Evolutionary conservation across 768 basidiomycete species (phyloP), one percentile per base, ranked within the genome.

Genomic region (Suillus alpinus): DNA sequence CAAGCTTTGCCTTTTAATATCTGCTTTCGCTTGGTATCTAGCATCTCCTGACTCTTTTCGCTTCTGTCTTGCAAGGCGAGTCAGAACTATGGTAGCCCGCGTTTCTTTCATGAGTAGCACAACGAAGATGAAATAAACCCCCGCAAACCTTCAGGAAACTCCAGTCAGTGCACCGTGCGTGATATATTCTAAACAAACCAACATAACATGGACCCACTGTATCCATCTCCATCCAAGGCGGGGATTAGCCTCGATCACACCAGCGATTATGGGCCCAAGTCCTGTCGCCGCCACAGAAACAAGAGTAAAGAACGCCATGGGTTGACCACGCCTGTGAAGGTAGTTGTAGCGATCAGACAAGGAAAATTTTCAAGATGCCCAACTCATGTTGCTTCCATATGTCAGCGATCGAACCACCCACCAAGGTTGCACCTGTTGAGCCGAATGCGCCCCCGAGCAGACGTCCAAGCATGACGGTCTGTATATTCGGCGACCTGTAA

Each of bases 221-320:
- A 93, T 88, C 88, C 89, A 91, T 20, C 88, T 77, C 88, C 90
- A 91, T 65, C 77, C 77, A 4, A 91, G 70, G 31, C 73, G 74
- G 0, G 76, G 73, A 61, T 83, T 82, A 63, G 81, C 77, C 64
- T 89, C 86, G 36, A 88, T 77, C 83, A 84, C 87, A 26, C 85
- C 86, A 32, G 83, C 81, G 6, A 79, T 71, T 0, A 87, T 69
- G 1, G 88, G 84, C 5, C 86, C 89, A 2, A 90, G 43, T 0
- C 84, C 87, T 1, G 83, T 84, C 0, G 82, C 85, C 2, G 78
- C 80, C 13, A 91, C 70, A 0, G 85, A 86, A 4, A 77, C 75
- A 9, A 85, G 63, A 0, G 87, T 76, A 69, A 91, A 94, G 1
- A 88, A 66, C 0, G 86, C 77, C 89, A 92, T 91, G 0, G 89